Percentiles rank a stretch among this genome's conserved stretches.
phyloP scores from a whole-genome alignment of 371 early-diverging fungal species.

The Dinochytrium kinnereticum region DNA sequence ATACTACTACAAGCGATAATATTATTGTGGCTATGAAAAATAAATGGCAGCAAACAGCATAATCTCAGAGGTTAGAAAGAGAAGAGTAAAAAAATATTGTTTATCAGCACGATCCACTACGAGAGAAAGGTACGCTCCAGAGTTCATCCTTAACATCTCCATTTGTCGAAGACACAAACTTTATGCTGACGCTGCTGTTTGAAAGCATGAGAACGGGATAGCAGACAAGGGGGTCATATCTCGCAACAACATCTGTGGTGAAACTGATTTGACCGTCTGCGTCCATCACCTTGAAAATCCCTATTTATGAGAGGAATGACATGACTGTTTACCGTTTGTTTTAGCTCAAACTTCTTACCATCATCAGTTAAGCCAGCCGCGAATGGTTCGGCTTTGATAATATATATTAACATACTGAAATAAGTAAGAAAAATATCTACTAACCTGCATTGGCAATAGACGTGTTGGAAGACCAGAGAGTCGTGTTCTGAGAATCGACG shows the following conservation, averaged over 20 bases:
- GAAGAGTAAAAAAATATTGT: background rate
- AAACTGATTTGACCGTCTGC: background rate
- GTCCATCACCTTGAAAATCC: background rate
- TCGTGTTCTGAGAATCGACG: background rate
- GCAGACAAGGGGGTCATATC: background rate
- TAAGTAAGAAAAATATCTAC: background rate
- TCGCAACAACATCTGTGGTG: background rate
- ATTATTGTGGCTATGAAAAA: too few relatives aligned
- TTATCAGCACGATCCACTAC: background rate
- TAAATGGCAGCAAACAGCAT: too few relatives aligned
- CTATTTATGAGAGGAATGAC: background rate
- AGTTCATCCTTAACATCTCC: background rate
- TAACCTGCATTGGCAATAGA: background rate
- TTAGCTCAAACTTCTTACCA: background rate
- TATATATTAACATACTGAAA: background rate
- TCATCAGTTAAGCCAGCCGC: background rate
- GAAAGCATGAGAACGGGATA: background rate
- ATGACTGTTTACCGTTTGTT: too few relatives aligned
- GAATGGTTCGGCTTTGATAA: too few relatives aligned
- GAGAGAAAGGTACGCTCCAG: background rate
- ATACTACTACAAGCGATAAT: too few relatives aligned
- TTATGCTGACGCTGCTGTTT: background rate
- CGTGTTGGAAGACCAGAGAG: slow-evolving; percentile 3
- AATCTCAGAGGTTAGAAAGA: too few relatives aligned
- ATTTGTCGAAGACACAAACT: background rate